phyloP scores from a whole-genome alignment of 805 yeast genomes.

The Candida hispaniensis region DNA sequence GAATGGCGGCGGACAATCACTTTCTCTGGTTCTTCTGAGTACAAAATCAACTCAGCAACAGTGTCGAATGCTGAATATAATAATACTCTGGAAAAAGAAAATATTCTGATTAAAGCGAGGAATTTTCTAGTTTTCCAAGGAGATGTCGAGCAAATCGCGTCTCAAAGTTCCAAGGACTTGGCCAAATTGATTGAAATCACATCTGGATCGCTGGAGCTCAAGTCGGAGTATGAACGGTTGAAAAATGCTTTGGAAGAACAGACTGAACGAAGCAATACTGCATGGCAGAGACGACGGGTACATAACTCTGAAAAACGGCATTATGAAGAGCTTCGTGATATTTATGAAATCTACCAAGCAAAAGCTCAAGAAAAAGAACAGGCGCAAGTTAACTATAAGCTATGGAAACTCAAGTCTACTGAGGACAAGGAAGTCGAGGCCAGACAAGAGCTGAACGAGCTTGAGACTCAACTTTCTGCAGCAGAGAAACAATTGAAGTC shows the following conservation, averaged over 20 bases:
- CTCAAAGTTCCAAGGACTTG: slow-evolving; percentile 70
- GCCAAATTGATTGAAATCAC: slow-evolving; percentile 67
- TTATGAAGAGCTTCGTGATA: slow-evolving; percentile 63
- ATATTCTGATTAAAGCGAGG: slow-evolving; percentile 76
- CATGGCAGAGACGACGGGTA: slow-evolving; percentile 58
- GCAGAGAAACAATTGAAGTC: slow-evolving; percentile 20
- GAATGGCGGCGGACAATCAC: slow-evolving; percentile 49
- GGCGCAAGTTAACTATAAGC: slow-evolving; percentile 37
- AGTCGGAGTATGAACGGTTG: slow-evolving; percentile 54
- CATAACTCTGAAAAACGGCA: slow-evolving; percentile 65
- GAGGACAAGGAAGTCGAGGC: slow-evolving; percentile 33
- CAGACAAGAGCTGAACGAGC: slow-evolving; percentile 22
- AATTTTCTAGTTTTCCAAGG: slow-evolving; percentile 95
- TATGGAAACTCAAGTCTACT: slow-evolving; percentile 55
- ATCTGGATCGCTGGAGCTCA: slow-evolving; percentile 65
- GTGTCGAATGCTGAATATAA: slow-evolving; percentile 60
- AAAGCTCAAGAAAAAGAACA: slow-evolving; percentile 36
- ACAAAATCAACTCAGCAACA: slow-evolving; percentile 48
- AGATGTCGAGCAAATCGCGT: slow-evolving; percentile 86
- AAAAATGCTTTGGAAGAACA: slow-evolving; percentile 46
- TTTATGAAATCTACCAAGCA: slow-evolving; percentile 54
- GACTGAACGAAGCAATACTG: slow-evolving; percentile 46
- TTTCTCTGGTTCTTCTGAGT: slow-evolving; percentile 51
- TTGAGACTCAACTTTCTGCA: slow-evolving; percentile 18
- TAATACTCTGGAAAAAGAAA: slow-evolving; percentile 56